Percentiles rank a stretch among this genome's conserved stretches.
Evolutionary conservation across 1,284 basidiomycete genomes (phyloP).

Genomic region (Pterulicium gracile): DNA sequence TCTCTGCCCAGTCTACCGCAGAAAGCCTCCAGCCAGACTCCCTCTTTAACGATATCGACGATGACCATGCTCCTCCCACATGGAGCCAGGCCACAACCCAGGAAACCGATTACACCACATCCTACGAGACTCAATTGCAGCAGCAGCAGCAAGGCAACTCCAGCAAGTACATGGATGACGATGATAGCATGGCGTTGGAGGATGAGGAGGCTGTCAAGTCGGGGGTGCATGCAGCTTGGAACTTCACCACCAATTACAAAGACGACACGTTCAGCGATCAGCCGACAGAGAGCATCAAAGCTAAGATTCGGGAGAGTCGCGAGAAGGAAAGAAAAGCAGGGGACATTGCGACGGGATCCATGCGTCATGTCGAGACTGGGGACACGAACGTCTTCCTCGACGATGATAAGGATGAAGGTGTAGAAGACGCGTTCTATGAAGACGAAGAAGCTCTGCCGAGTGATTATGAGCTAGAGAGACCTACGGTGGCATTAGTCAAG

Average conservation of each 20-base stretch:
- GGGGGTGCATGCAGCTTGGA: constrained; percentile 10
- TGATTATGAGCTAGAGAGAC: constrained; percentile 20
- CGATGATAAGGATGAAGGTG: constrained; percentile 17
- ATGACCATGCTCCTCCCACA: constrained; percentile 21
- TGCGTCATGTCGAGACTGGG: constrained; percentile 10
- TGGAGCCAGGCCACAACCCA: constrained; percentile 55
- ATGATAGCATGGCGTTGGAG: constrained; percentile 66
- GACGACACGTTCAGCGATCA: neutral
- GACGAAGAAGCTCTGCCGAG: constrained; percentile 31
- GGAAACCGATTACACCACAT: constrained; percentile 39
- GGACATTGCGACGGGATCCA: constrained; percentile 2
- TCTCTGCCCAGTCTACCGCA: constrained; percentile 42
- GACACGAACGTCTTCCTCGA: constrained; percentile 16
- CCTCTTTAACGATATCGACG: constrained; percentile 36
- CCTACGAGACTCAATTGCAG: constrained; percentile 22
- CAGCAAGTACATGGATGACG: constrained; percentile 30
- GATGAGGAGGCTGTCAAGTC: constrained; percentile 45
- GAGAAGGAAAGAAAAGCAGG: constrained; percentile 7
- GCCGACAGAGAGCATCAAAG: neutral
- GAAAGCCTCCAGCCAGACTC: constrained; percentile 38
- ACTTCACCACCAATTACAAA: neutral
- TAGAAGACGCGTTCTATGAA: constrained; percentile 20
- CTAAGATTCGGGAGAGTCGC: neutral
- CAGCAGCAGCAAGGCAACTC: constrained; percentile 14
- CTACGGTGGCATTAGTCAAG: constrained; percentile 30